phyloP scores from a whole-genome alignment of 345 rosid species.

The Brassica carinata region DNA sequence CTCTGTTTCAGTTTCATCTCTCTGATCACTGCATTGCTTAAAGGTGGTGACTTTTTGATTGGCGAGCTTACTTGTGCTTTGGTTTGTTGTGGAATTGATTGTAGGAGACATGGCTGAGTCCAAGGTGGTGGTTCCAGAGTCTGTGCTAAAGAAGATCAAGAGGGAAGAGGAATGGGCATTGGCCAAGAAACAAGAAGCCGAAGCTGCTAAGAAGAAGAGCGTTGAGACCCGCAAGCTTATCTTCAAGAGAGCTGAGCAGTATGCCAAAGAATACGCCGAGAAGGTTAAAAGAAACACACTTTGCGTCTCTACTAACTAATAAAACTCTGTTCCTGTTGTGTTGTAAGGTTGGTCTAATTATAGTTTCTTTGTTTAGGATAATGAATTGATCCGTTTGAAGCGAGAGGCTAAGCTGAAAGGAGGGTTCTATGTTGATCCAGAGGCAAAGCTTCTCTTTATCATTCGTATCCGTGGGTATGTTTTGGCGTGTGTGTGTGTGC shows the following conservation, averaged over 20 bases:
- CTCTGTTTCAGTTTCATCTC: too few relatives aligned
- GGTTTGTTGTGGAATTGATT: not conserved
- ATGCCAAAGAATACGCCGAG: slow-evolving; percentile 57
- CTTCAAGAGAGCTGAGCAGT: slow-evolving; percentile 59
- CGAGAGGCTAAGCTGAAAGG: slow-evolving; percentile 86
- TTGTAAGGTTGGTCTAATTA: not conserved
- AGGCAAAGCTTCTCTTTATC: slow-evolving; percentile 76
- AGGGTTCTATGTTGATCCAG: slow-evolving; percentile 86
- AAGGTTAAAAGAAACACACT: slow-evolving; percentile 44
- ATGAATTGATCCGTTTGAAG: slow-evolving; percentile 64
- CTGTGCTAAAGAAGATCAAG: slow-evolving; percentile 68
- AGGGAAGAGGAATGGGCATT: slow-evolving; percentile 53
- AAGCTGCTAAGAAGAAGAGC: slow-evolving; percentile 54
- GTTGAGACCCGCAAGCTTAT: slow-evolving; percentile 58
- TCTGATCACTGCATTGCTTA: not conserved
- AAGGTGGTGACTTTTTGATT: not conserved
- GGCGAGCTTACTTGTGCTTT: not conserved
- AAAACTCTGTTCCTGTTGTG: not conserved
- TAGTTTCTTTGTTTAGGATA: slow-evolving; percentile 44
- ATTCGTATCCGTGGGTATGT: slow-evolving; percentile 82
- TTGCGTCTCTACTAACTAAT: not conserved
- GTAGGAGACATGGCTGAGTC: slow-evolving; percentile 41
- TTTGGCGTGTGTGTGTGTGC: not conserved
- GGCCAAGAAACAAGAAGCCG: slow-evolving; percentile 50
- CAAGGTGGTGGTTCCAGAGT: slow-evolving; percentile 62